Base-by-base conservation (phyloP, 2,329 filamentous ascomycete species). In the Hymenoscyphus repandus region DNA sequence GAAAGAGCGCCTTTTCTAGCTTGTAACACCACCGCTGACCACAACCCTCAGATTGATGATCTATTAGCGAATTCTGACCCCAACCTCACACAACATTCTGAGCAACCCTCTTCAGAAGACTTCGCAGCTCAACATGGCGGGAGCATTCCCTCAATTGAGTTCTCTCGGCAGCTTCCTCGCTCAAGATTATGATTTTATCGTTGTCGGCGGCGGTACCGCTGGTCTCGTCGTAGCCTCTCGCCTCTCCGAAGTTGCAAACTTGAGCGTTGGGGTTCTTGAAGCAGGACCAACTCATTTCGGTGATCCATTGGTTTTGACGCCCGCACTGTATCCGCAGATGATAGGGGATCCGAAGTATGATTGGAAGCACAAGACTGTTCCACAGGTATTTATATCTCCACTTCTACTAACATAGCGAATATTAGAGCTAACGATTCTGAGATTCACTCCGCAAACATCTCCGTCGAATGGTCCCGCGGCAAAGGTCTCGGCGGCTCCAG, bases 131-230 rank as follows among this genome's bases (percentile, higher is more conserved):
- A 18, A 9, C 20, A 30, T 46, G 44, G 33, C 44, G 11, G 18
- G 10, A n/a, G 33, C 11, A 5, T 41, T 45, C 17, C 34, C 49
- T 6, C 36, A 10, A 6, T 15, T 49, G 2, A 49, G 40, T 15
- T 43, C 47, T 12, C 31, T 49, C 20, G 31, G 36, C 6, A 18
- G 36, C n/a, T 49, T 49, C 33, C 31, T 44, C 18, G 15, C 34
- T 5, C 49, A 49, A 12, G 40, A 42, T 5, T 73, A 68, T 56
- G 70, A 74, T 56, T 74, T 69, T 45, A 53, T 74, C 33, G 54
- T 74, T 22, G 66, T 72, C 6, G 71, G 72, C 11, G 72, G 71
- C 2, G 72, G 72, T 5, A 73, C 70, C 1, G 65, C 71, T 5
- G 72, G 72, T n/a, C 64, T 73, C 5, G 65, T 69, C 2, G 60